phyloP scores from a whole-genome alignment of 805 yeast genomes.

The Yarrowia hollandica region DNA sequence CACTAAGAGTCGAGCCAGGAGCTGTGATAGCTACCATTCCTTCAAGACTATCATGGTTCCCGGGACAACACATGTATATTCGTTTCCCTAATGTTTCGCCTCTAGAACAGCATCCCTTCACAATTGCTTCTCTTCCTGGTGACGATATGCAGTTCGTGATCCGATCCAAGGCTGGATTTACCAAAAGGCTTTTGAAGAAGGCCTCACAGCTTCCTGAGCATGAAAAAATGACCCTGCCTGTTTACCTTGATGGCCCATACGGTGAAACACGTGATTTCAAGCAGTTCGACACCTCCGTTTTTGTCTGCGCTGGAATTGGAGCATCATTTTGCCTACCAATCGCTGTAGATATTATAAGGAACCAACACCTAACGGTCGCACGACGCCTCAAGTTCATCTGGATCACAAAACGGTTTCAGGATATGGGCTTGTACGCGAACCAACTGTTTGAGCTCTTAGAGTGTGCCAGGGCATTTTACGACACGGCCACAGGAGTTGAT shows the following conservation, averaged over 20 bases:
- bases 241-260: conserved; percentile 47
- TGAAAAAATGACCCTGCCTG: conserved; percentile 39
- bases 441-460: not conserved
- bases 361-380: conserved; percentile 33
- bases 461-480: conserved; percentile 4
- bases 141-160: conserved; percentile 47
- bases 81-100: conserved; percentile 45
- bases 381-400: conserved; percentile 25
- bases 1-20: conserved; percentile 22
- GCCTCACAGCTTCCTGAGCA: conserved; percentile 34
- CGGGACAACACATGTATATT: conserved; percentile 52
- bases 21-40: conserved; percentile 28
- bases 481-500: not conserved
- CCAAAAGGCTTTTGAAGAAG: conserved; percentile 43
- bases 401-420: conserved; percentile 23
- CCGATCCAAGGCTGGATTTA: conserved; percentile 48
- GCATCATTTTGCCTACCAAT: conserved; percentile 50
- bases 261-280: conserved; percentile 46
- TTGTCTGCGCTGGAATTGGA: conserved; percentile 51
- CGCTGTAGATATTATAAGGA: conserved; percentile 45
- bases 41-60: conserved; percentile 42
- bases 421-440: conserved; percentile 4
- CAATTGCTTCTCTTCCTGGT: conserved; percentile 46
- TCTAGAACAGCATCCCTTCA: conserved; percentile 52
- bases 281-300: conserved; percentile 46